These are phyloP conservation scores for Penicillium malachiteum DNA, from an alignment of 495 filamentous ascomycete species.

Conservation along the genomic window DNA sequence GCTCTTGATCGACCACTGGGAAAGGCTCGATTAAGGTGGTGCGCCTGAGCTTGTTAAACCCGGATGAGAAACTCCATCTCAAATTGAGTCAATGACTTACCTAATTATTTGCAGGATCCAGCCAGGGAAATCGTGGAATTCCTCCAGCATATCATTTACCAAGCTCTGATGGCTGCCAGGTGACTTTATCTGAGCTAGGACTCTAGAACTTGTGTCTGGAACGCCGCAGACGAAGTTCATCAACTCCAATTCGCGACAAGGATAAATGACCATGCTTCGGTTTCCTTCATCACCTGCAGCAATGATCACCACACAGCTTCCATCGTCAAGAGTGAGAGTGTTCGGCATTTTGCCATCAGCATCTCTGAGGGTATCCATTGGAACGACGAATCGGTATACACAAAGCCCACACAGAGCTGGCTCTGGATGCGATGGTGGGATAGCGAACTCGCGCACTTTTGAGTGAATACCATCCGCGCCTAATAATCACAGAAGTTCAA, in stretches of 20 bases:
- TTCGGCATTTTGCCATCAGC: neutral
- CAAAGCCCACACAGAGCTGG: constrained; percentile 6
- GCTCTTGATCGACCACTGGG: neutral
- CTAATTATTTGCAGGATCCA: neutral
- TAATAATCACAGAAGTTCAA: neutral
- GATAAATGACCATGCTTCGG: constrained; percentile 10
- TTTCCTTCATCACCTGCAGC: constrained; percentile 9
- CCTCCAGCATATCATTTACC: constrained; percentile 1
- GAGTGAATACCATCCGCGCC: constrained; percentile 10
- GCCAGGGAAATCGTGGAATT: neutral
- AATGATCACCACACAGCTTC: constrained; percentile 5
- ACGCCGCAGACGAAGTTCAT: constrained; percentile 11
- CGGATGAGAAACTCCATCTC: neutral
- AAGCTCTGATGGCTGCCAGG: neutral
- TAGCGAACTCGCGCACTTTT: constrained; percentile 5
- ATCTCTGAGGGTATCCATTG: constrained; percentile 7
- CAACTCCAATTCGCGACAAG: constrained; percentile 6
- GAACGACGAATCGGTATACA: constrained; percentile 8
- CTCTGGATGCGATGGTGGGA: constrained; percentile 9
- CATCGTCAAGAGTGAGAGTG: constrained; percentile 2
- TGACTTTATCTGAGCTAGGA: neutral
- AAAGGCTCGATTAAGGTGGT: neutral
- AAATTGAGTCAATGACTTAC: neutral
- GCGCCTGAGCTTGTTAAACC: neutral
- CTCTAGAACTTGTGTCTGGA: constrained; percentile 4